Evolutionary conservation across 148 eudicot genomes (phyloP), one percentile per base, ranked within the genome.

Genomic region (Spergularia bocconei): DNA sequence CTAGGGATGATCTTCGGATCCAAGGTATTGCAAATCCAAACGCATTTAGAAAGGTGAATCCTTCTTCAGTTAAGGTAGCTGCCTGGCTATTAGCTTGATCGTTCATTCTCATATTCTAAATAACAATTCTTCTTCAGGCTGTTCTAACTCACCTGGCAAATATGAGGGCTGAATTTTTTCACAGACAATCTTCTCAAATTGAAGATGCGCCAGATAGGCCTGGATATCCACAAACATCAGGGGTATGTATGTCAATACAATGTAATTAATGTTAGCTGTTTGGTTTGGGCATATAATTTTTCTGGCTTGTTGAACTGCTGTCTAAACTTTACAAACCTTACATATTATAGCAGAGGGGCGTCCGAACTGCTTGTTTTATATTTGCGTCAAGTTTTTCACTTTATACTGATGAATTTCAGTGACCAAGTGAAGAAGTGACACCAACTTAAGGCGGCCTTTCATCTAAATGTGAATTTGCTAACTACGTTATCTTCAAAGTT

Each of bases 1-100:
- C 88, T 62, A 88, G 88, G 62, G 93, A 93, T 70, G 92, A 91
- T 76, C 89, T 93, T 77, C 88, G 87, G 75, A 93, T 93, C 73
- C 84, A 89, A 83, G 98, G 98, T 17, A 76, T 93, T 83, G 80
- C 85, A 47, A 75, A 93, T 82, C 91, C 97, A 73, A 86, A 36
- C 78, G 89, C 87, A 55, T 93, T 93, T 64, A 91, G 90, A 71
- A 89, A 86, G 96, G 96, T 91, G 85, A 41, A 48, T 82, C 61
- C 76, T 14, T 82, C 61, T 76, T 14, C 9, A 25, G 15, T 57
- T 63, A 5, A 70, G 21, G 56, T 61, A 39, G 51, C 66, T 67
- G 11, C 50, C 6, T 61, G 6, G 12, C 59, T 36, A 23, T 51
- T 51, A 54, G 15, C 17, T 72, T 66, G 29, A 66, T 21, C n/a